A percentile compares a stretch with the other conserved stretches of the same genome.
phyloP scores from a whole-genome alignment of 345 rosid genomes.

The Acer yangbiense region DNA sequence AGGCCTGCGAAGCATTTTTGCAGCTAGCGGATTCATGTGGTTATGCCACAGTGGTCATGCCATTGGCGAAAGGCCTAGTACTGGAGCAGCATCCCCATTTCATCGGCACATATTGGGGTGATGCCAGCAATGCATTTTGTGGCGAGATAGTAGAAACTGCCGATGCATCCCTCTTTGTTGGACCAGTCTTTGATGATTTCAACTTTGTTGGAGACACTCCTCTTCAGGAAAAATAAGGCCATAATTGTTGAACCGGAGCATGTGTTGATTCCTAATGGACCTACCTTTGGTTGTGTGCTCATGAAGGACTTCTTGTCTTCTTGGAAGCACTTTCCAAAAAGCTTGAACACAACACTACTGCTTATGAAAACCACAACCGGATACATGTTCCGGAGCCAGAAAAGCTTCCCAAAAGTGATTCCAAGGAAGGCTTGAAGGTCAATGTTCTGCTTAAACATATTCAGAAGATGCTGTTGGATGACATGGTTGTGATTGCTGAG shows the following conservation, averaged over 20 bases:
- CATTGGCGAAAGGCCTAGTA: constrained; percentile 58
- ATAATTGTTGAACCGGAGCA: constrained; percentile 57
- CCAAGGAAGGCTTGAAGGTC: constrained; percentile 45
- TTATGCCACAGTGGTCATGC: constrained; percentile 56
- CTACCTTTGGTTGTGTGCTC: constrained; percentile 49
- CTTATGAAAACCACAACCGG: constrained; percentile 50
- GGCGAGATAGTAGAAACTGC: constrained; percentile 63
- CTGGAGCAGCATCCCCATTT: constrained; percentile 60
- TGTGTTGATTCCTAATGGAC: constrained; percentile 51
- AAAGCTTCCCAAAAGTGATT: constrained; percentile 39
- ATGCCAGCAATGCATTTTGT: constrained; percentile 51
- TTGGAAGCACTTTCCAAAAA: constrained; percentile 43
- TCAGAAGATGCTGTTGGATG: constrained; percentile 48
- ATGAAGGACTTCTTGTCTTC: constrained; percentile 66
- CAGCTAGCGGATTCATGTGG: constrained; percentile 55
- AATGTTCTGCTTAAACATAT: constrained; percentile 54
- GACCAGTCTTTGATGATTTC: constrained; percentile 58
- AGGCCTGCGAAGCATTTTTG: constrained; percentile 48
- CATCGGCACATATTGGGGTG: constrained; percentile 68
- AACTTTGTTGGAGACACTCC: constrained; percentile 54
- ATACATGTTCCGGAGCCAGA: constrained; percentile 44
- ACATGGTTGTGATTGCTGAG: constrained; percentile 59
- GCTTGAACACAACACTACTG: constrained; percentile 41
- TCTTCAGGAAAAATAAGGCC: constrained; percentile 56
- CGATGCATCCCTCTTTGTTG: constrained; percentile 57